Evolutionary conservation across 225 moss, liverwort and hornwort genomes (phyloP), one percentile per base, ranked within the genome.

Genomic region (Lunularia cruciata): DNA sequence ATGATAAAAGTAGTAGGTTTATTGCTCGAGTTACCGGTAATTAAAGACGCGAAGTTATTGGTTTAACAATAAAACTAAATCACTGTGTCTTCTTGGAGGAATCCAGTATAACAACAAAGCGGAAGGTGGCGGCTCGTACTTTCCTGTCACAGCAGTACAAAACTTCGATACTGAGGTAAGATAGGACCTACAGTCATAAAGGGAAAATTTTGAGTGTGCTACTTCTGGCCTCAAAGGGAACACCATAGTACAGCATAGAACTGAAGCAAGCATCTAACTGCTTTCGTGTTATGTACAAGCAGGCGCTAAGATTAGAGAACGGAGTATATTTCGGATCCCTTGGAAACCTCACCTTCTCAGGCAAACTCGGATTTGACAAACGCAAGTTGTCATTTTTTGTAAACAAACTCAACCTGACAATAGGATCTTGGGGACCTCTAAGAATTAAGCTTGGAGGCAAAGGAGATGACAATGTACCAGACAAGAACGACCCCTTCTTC

Each of bases 81-180:
- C n/a, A n/a, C n/a, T n/a, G n/a, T n/a, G n/a, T n/a, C n/a, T 26
- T 47, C 25, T 43, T 19, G 11, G 0, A 39, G 28, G 18, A 27
- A 7, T 48, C 22, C 60, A 71, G 69, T 70, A 77, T 63, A 13
- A 40, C 2, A 65, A 52, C 3, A 65, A 33, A 73, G 68, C 70
- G 78, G 38, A 85, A 84, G 90, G 83, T 30, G 83, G 89, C 13
- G 98, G 93, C 23, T 69, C 65, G 31, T 98, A 86, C 40, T 60
- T 98, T 42, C 93, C 98, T 28, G 49, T 98, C 15, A 79, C 91
- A 60, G 89, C 91, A 20, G 86, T 98, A 32, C 93, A 93, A 56
- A 84, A 57, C 19, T 91, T 98, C 47, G 85, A 98, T 69, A 72
- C 84, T 31, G 69, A 73, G 81, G 93, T 93, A 66, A 82, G 30